These are phyloP conservation scores for Phytophthora vignae DNA, from an alignment of 352 stramenopile genomes.

Conservation along the genomic window DNA sequence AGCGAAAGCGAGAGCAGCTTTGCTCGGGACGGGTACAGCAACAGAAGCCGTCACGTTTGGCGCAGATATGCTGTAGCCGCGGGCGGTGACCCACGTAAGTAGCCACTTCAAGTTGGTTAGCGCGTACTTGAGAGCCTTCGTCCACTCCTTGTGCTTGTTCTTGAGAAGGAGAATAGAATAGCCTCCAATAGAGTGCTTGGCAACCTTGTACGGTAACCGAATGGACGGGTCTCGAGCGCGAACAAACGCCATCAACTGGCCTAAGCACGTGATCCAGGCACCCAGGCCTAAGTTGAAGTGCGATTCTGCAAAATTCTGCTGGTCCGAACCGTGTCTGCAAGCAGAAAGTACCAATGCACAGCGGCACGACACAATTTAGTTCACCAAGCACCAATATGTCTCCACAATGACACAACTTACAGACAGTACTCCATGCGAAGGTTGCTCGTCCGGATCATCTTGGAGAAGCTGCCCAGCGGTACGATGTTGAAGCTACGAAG, in stretches of 20 bases:
- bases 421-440: constrained; percentile 86
- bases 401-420: constrained; percentile 51
- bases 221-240: constrained; percentile 66
- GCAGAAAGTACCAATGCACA: constrained; percentile 32
- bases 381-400: background rate
- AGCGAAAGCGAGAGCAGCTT: constrained; percentile 27
- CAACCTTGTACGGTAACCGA: constrained; percentile 83
- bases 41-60: constrained; percentile 8
- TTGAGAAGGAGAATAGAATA: constrained; percentile 81
- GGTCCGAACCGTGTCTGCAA: constrained; percentile 80
- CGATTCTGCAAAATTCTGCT: constrained; percentile 86
- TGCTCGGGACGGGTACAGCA: constrained; percentile 7
- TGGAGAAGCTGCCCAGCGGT: constrained; percentile 87
- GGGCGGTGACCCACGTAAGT: constrained; percentile 68
- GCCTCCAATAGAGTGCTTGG: constrained; percentile 72
- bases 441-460: constrained; percentile 82
- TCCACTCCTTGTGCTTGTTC: constrained; percentile 88
- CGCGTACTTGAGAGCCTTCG: constrained; percentile 86
- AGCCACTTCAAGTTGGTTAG: constrained; percentile 90
- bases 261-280: constrained; percentile 82
- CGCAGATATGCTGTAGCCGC: constrained; percentile 34
- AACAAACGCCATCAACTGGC: constrained; percentile 69
- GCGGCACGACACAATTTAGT: constrained; percentile 10
- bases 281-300: constrained; percentile 88
- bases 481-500: constrained; percentile 83